Percentiles rank a stretch among this genome's conserved stretches.
Conservation (phyloP, 2,329 filamentous ascomycete genomes). For the Fusarium mangiferae region DNA sequence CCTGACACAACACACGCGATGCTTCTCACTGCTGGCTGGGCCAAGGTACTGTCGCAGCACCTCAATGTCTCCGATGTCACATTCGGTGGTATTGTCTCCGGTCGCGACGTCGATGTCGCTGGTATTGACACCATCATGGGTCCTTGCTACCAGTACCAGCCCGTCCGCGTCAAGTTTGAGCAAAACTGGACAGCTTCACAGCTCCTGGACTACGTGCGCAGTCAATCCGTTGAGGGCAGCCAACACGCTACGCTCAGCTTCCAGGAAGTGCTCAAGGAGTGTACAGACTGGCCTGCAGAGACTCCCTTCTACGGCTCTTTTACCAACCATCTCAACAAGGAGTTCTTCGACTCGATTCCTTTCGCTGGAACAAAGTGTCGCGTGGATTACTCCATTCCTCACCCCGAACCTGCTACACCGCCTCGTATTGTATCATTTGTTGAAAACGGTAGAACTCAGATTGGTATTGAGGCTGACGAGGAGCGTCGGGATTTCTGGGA, state of each 20-base stretch:
- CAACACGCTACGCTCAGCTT: conserved; percentile 41
- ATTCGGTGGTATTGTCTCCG: conserved; percentile 44
- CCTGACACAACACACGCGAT: conserved; percentile 42
- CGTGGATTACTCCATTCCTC: conserved; percentile 43
- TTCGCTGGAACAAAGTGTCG: conserved; percentile 43
- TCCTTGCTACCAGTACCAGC: conserved; percentile 46
- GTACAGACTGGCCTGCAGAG: conserved; percentile 31
- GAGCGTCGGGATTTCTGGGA: conserved; percentile 44
- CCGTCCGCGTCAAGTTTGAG: conserved; percentile 42
- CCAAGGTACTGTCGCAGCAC: conserved; percentile 38
- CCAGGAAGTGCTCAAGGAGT: conserved; percentile 31
- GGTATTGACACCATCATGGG: conserved; percentile 43
- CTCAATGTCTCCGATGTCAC: conserved; percentile 38
- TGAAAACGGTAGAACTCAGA: conserved; percentile 35
- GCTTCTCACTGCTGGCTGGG: conserved; percentile 45
- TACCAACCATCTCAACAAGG: conserved; percentile 44
- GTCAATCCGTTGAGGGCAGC: conserved; percentile 38
- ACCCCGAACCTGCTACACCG: conserved; percentile 39
- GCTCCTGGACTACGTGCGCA: conserved; percentile 37
- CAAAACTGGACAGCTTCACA: conserved; percentile 35
- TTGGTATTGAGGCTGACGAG: conserved; percentile 44
- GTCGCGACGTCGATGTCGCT: conserved; percentile 36
- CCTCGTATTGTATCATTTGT: conserved; percentile 43
- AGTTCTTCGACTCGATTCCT: conserved; percentile 44
- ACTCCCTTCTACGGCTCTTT: conserved; percentile 42